These are phyloP conservation scores for Penicillium roqueforti DNA, from an alignment of 495 filamentous ascomycete genomes.

Conservation along the genomic window DNA sequence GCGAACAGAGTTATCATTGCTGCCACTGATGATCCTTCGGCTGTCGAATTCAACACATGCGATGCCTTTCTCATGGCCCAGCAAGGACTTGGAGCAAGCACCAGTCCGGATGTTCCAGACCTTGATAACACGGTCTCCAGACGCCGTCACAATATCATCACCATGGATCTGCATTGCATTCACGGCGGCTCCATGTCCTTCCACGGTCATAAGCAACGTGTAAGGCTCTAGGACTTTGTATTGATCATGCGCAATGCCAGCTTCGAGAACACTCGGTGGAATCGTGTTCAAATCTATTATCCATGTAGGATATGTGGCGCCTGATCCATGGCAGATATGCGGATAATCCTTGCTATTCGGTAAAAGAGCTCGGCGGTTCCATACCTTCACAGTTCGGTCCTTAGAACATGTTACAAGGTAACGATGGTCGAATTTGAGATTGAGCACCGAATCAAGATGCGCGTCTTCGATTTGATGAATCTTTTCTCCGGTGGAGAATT, in stretches of 20 bases:
- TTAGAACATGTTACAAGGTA: slow-evolving; percentile 96
- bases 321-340: slow-evolving; percentile 29
- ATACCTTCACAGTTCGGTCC: slow-evolving; percentile 92
- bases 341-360: slow-evolving; percentile 68
- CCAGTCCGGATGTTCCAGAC: slow-evolving; percentile 88
- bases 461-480: slow-evolving; percentile 69
- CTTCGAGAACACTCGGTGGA: slow-evolving; percentile 40
- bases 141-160: slow-evolving; percentile 86
- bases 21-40: slow-evolving; percentile 92
- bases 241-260: slow-evolving; percentile 36
- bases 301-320: slow-evolving; percentile 48
- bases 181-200: slow-evolving; percentile 84
- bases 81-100: slow-evolving; percentile 65
- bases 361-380: slow-evolving; percentile 71
- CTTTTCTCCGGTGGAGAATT: slow-evolving; percentile 80
- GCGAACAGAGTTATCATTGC: slow-evolving; percentile 90
- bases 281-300: slow-evolving; percentile 52
- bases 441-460: slow-evolving; percentile 88
- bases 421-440: slow-evolving; percentile 85
- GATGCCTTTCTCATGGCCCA: slow-evolving; percentile 92
- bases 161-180: slow-evolving; percentile 92
- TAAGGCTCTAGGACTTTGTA: slow-evolving; percentile 51
- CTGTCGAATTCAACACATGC: slow-evolving; percentile 97
- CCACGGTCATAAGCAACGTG: slow-evolving; percentile 70
- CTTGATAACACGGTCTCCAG: slow-evolving; percentile 86